Base-by-base conservation (phyloP, 2,329 filamentous ascomycete genomes). In the Fusarium camptoceras region DNA sequence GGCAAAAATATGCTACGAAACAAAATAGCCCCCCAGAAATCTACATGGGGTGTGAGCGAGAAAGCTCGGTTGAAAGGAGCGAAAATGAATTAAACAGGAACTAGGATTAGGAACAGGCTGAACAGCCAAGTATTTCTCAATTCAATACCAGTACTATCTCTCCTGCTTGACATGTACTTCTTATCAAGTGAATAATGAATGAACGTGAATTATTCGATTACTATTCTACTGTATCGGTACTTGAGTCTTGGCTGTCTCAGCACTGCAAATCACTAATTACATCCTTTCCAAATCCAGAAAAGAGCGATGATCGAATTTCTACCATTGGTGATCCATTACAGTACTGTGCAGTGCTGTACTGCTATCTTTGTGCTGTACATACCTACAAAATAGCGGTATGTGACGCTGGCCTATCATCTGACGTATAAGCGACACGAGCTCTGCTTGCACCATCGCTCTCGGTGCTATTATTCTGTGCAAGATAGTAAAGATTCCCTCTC, bases 61-160 rank as follows among this genome's bases (percentile, higher is more conserved):
- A 43, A 51, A 50, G 10, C 59, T 67, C 73, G 73, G 73, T 60
- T 69, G 71, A 75, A 75, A 59, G 71, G 73, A 74, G 67, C 50
- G 27, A 34, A 28, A 27, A 43, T 15, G 34, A 59, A 66, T 48
- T 47, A 53, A 63, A 66, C 66, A 67, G 73, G 70, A 75, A 75
- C 73, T 62, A 70, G 61, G 70, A 75, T 75, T 68, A 72, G 73
- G 70, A 55, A 53, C 53, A 51, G 58, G 46, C 46, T 57, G 43
- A 42, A 64, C 70, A 70, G 59, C 64, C 58, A 73, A 57, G 46
- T 47, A 37, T 58, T 47, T 56, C 37, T 64, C 59, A 60, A 48
- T 55, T 55, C 46, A 24, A 43, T 28, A 59, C 44, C 24, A 63
- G 37, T 53, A 48, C n/a, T 31, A 57, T 49, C 25, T 48, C 48